Evolutionary conservation across 2,329 filamentous ascomycete species (phyloP).

Genomic region (Nakataea oryzae): DNA sequence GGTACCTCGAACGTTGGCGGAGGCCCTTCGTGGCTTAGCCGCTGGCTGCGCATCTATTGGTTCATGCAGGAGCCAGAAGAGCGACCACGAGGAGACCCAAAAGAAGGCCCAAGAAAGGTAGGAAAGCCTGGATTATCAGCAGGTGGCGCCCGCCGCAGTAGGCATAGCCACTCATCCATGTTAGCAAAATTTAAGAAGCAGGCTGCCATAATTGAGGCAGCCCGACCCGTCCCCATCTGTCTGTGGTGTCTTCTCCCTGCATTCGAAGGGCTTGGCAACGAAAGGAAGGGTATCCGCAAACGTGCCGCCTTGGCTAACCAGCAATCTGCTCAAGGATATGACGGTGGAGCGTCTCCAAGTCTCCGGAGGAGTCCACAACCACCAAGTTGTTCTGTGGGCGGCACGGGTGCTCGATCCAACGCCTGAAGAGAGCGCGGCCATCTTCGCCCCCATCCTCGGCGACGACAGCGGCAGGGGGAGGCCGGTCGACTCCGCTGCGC

Average conservation of each 20-base stretch:
- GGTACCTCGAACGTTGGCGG: background rate
- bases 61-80: background rate
- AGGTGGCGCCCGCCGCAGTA: background rate
- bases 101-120: no score
- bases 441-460: conserved; percentile 6
- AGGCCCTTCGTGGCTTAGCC: background rate
- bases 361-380: conserved; percentile 14
- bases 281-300: no score
- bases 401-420: conserved; percentile 19
- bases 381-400: conserved; percentile 15
- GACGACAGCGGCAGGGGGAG: conserved; percentile 13
- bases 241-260: background rate
- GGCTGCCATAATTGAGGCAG: background rate
- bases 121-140: background rate
- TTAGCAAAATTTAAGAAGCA: background rate
- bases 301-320: no score
- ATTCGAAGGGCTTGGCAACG: background rate
- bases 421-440: conserved; percentile 12
- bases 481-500: conserved; percentile 14
- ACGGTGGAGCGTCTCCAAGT: conserved; percentile 10
- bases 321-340: no score
- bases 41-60: background rate
- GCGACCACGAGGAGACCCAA: background rate
- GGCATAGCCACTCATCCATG: background rate
- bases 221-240: no score